These are phyloP conservation scores for Chlamydomonas incerta DNA, from an alignment of 139 green algal genomes.

Conservation along the genomic window DNA sequence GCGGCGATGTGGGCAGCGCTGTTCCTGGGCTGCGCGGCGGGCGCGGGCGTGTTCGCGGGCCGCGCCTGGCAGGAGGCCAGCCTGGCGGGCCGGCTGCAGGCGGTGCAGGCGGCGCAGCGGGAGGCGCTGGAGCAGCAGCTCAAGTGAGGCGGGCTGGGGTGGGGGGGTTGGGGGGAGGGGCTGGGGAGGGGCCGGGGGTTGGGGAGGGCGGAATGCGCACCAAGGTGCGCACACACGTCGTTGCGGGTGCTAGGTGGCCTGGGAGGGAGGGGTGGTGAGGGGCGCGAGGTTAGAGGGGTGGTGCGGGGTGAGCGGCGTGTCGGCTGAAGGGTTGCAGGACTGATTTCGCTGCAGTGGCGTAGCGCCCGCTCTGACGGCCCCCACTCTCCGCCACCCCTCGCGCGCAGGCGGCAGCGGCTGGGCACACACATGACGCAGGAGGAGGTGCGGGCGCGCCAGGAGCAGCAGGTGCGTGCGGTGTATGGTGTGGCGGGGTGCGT, in stretches of 20 bases:
- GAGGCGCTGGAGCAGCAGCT: neutral
- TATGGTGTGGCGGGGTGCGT: neutral
- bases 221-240: no score
- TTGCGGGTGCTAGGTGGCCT: no score
- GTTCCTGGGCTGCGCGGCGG: neutral
- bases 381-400: neutral
- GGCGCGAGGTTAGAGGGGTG: no score
- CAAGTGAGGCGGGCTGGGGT: no score
- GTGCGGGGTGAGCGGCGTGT: no score
- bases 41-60: neutral
- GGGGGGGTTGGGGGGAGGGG: no score
- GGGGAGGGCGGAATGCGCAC: no score
- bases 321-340: no score
- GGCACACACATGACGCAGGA: neutral
- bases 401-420: conserved; percentile 8
- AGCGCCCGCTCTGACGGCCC: no score
- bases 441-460: neutral
- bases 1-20: conserved; percentile 30
- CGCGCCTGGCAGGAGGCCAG: conserved; percentile 11
- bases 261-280: no score
- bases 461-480: neutral
- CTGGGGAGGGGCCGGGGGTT: no score
- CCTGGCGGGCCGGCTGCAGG: neutral
- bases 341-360: no score
- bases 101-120: conserved; percentile 5